These are phyloP conservation scores for Curvularia hawaiiensis DNA, from an alignment of 2,329 filamentous ascomycete species.

Conservation along the genomic window DNA sequence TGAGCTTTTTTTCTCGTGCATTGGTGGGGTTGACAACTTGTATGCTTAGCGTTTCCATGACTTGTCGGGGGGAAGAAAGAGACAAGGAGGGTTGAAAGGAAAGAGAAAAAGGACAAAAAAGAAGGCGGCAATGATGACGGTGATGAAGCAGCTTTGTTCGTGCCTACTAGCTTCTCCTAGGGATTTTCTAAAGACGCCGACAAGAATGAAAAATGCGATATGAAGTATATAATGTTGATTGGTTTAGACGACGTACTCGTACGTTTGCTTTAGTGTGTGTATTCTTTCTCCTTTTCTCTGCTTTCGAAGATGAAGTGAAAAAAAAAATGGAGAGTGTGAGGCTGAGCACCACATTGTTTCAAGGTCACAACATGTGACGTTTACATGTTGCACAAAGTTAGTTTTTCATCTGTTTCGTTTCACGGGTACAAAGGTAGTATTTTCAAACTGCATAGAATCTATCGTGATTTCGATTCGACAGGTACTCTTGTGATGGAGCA, in stretches of 20 bases:
- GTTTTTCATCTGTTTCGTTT: neutral
- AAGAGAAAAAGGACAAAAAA: neutral
- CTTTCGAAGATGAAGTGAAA: too few relatives aligned
- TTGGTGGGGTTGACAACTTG: slow-evolving; percentile 7
- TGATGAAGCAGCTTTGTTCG: neutral
- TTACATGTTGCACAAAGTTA: neutral
- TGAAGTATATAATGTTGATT: slow-evolving; percentile 1
- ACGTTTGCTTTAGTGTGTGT: too few relatives aligned
- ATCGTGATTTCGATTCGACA: neutral
- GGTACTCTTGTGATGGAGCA: neutral
- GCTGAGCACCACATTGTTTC: neutral
- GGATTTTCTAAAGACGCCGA: neutral
- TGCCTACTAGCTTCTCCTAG: neutral
- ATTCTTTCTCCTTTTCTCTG: too few relatives aligned
- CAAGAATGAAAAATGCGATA: slow-evolving; percentile 6
- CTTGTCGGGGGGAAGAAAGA: neutral
- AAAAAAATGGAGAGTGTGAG: too few relatives aligned
- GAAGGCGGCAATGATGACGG: neutral
- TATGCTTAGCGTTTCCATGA: slow-evolving; percentile 12
- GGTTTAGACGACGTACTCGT: neutral
- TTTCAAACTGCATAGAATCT: neutral
- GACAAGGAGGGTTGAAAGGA: neutral
- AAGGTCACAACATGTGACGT: neutral
- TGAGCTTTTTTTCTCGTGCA: neutral
- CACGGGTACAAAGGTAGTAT: neutral